These are phyloP conservation scores for Sphenostylis stenocarpa DNA, from an alignment of 306 rosid genomes.

Conservation along the genomic window DNA sequence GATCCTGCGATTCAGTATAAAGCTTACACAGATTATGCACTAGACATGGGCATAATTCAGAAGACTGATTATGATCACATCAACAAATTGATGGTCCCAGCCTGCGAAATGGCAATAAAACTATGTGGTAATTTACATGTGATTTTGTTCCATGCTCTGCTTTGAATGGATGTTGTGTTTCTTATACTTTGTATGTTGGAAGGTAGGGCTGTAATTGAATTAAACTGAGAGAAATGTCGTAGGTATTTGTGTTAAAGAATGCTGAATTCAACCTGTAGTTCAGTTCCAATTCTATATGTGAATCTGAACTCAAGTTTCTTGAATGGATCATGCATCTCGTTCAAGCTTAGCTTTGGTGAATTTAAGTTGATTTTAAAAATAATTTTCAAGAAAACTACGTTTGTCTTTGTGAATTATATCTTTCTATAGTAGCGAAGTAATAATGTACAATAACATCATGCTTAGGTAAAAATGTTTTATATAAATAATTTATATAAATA, in stretches of 20 bases:
- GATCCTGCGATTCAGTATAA: constrained; percentile 92
- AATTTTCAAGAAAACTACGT: neutral
- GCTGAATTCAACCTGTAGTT: neutral
- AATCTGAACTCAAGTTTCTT: neutral
- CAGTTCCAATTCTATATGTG: neutral
- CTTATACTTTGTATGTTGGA: neutral
- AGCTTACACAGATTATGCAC: constrained; percentile 89
- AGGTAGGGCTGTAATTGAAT: neutral
- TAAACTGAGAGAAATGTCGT: neutral
- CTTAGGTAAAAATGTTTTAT: neutral
- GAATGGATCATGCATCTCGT: neutral
- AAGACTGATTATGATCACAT: constrained; percentile 62
- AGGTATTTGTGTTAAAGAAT: neutral
- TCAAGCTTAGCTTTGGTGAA: neutral
- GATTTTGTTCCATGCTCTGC: constrained; percentile 17
- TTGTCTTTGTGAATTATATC: neutral
- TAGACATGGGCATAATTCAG: constrained; percentile 76
- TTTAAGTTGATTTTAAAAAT: neutral
- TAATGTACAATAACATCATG: neutral
- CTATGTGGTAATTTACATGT: constrained; percentile 67
- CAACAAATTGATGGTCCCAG: constrained; percentile 68
- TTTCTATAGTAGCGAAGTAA: neutral
- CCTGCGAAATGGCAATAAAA: constrained; percentile 82
- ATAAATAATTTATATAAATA: neutral
- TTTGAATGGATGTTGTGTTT: constrained; percentile 1